Percentiles rank a stretch among this genome's conserved stretches.
Evolutionary conservation across 2,329 filamentous ascomycete species (phyloP).

Genomic region (Zopfia rhizophila): DNA sequence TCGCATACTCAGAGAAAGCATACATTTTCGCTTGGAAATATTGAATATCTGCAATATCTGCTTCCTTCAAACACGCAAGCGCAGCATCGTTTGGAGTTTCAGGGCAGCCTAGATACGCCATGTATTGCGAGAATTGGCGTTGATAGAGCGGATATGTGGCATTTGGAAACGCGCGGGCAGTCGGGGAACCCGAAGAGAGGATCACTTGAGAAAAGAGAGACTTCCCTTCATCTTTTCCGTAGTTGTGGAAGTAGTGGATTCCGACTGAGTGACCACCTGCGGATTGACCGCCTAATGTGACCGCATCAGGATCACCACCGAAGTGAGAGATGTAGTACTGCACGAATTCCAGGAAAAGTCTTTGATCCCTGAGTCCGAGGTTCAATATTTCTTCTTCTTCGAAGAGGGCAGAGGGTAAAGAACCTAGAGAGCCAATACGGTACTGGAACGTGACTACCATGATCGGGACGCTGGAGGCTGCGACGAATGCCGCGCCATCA

Average conservation of each 20-base stretch:
- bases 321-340: constrained; percentile 50
- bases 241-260: constrained; percentile 50
- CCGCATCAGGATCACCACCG: constrained; percentile 52
- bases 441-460: constrained; percentile 50
- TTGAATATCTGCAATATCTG: constrained; percentile 51
- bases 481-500: constrained; percentile 47
- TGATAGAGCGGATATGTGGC: constrained; percentile 44
- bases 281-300: constrained; percentile 55
- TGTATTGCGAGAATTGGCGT: constrained; percentile 42
- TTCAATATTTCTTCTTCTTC: constrained; percentile 47
- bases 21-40: constrained; percentile 53
- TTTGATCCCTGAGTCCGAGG: constrained; percentile 44
- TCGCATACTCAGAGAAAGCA: constrained; percentile 49
- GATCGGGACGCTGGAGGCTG: constrained; percentile 39
- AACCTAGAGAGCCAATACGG: constrained; percentile 46
- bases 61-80: constrained; percentile 53
- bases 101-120: constrained; percentile 41
- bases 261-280: constrained; percentile 52
- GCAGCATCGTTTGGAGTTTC: constrained; percentile 42
- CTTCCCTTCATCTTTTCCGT: constrained; percentile 40
- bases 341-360: constrained; percentile 50
- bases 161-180: constrained; percentile 47
- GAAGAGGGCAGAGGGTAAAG: constrained; percentile 45
- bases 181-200: constrained; percentile 47
- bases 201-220: constrained; percentile 47